These are phyloP conservation scores for Turritis glabra DNA, from an alignment of 345 rosid genomes.

Conservation along the genomic window DNA sequence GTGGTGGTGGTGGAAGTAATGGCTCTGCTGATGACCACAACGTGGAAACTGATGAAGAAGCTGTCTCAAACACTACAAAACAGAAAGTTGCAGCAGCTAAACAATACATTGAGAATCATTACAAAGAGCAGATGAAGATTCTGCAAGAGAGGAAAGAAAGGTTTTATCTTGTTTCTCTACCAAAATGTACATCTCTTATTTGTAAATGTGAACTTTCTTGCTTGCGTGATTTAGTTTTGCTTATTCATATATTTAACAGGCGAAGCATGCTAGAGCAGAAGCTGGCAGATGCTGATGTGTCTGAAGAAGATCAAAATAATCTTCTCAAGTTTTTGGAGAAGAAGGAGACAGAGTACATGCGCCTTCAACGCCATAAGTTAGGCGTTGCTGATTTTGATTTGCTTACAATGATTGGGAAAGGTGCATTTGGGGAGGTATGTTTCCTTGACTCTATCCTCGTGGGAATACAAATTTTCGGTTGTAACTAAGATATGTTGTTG, in stretches of 20 bases:
- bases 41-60: slow-evolving; percentile 43
- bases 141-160: slow-evolving; percentile 78
- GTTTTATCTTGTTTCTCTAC: slow-evolving; percentile 31
- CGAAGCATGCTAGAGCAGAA: slow-evolving; percentile 76
- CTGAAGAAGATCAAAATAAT: slow-evolving; percentile 94
- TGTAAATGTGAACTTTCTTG: not conserved
- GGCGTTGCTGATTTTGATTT: slow-evolving; percentile 92
- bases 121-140: slow-evolving; percentile 84
- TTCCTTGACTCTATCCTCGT: not conserved
- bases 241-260: slow-evolving; percentile 35
- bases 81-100: slow-evolving; percentile 83
- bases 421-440: slow-evolving; percentile 85
- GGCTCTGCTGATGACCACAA: slow-evolving; percentile 34
- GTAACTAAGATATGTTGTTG: not conserved
- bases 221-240: not conserved
- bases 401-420: slow-evolving; percentile 82
- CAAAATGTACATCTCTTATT: not conserved
- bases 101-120: slow-evolving; percentile 86
- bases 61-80: slow-evolving; percentile 58
- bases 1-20: slow-evolving; percentile 31
- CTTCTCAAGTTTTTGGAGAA: slow-evolving; percentile 86
- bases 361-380: slow-evolving; percentile 93
- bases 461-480: not conserved
- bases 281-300: slow-evolving; percentile 93
- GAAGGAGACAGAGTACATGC: slow-evolving; percentile 97